Base-by-base conservation (phyloP, 192 early-diverging fungal species). In the Backusella morwellensis region DNA sequence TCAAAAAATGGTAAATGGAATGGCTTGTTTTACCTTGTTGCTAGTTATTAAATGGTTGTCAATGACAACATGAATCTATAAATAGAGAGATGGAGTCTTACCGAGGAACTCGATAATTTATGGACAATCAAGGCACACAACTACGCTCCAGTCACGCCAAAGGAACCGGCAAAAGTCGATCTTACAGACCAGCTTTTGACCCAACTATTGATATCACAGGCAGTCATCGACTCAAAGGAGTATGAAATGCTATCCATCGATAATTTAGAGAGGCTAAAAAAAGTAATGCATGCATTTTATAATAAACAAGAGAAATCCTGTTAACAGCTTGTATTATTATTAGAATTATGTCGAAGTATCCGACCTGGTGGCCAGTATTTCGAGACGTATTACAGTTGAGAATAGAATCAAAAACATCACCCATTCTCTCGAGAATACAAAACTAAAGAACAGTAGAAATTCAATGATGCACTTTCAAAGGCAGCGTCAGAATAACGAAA, bases 231-330 rank as follows among this genome's bases (percentile, higher is more conserved):
- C 77, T 77, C 90, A 0, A 84, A 85, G 40, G 82, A 84, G 4
- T 91, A 86, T 76, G 82, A 85, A 11, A 75, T 88, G 8, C 72
- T 91, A 38, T 72, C 83, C 15, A 81, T 87, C 19, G 86, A 90
- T 35, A 76, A 88, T 34, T 84, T 89, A 7, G 89, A 89, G n/a
- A 81, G 78, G 17, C 44, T 90, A 38, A 87, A 91, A 76, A 85
- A 85, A 75, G 89, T 88, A 80, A 35, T 35, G 19, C 3, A 34
- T 21, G 3, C 42, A 32, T 32, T 32, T 32, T 32, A 44, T 44
- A 54, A 29, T 29, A 47, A 35, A 47, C n/a, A 52, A 32, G 9
- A 50, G 15, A 5, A 32, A 32, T 32, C 2, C 0, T 32, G 23
- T 23, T n/a, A 50, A 19, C 23, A 23, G 35, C 41, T 14, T 8